These are phyloP conservation scores for Adansonia digitata DNA, from an alignment of 345 rosid species.

Conservation along the genomic window DNA sequence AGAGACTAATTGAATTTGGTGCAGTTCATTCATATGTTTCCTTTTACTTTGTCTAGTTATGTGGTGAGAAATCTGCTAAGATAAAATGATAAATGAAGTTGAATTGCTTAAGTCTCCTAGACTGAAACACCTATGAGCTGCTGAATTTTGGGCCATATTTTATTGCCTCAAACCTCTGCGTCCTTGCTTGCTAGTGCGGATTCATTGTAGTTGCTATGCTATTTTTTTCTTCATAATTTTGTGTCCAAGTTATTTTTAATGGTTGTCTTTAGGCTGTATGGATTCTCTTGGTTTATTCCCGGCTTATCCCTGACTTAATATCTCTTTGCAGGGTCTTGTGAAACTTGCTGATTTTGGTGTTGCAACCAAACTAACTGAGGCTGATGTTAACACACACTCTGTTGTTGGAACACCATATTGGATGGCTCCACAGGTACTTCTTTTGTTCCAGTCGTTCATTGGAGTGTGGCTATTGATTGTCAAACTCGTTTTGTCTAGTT, in stretches of 20 bases:
- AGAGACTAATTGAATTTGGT: neutral
- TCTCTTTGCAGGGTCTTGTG: conserved; percentile 71
- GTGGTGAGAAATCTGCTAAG: neutral
- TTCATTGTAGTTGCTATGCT: conserved; percentile 6
- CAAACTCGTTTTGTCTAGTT: conserved; percentile 4
- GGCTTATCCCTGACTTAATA: conserved; percentile 16
- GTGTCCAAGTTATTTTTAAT: neutral
- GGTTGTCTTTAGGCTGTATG: neutral
- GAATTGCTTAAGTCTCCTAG: neutral
- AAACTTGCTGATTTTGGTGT: conserved; percentile 99
- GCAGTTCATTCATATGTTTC: neutral
- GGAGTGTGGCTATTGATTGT: neutral
- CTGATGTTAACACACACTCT: conserved; percentile 94
- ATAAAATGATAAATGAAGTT: neutral
- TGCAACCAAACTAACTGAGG: conserved; percentile 96
- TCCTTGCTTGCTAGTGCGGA: neutral
- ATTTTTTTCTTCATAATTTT: neutral
- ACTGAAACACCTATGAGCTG: neutral
- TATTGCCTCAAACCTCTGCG: neutral
- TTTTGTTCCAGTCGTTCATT: neutral
- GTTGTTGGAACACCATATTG: conserved; percentile 98
- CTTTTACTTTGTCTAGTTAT: neutral
- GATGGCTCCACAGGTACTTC: conserved; percentile 99
- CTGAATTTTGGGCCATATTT: neutral
- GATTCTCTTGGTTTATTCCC: neutral